Evolutionary conservation across 106 monocot species (phyloP).

Genomic region (Acorus gramineus): DNA sequence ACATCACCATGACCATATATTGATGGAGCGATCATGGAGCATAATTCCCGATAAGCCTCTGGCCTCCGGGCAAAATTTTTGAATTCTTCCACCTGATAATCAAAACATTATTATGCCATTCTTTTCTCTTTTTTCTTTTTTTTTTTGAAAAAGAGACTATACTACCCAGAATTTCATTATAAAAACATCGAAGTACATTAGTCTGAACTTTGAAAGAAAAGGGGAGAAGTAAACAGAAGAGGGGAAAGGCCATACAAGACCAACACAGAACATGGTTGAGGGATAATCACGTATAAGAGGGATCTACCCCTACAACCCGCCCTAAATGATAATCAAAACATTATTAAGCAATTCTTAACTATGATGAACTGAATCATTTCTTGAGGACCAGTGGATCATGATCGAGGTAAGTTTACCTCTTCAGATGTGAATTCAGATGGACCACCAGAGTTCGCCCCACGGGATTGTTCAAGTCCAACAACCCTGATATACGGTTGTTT

Average conservation of each 20-base stretch:
- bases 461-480: slow-evolving; percentile 86
- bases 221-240: no score
- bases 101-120: not conserved
- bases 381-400: no score
- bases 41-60: slow-evolving; percentile 75
- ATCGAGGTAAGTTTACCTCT: slow-evolving; percentile 31
- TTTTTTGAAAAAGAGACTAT: no score
- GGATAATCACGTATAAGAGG: no score
- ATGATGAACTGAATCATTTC: not conserved
- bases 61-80: slow-evolving; percentile 95
- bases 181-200: no score
- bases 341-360: not conserved
- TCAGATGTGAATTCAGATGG: slow-evolving; percentile 77
- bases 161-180: no score
- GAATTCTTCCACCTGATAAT: slow-evolving; percentile 59
- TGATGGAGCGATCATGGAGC: slow-evolving; percentile 87
- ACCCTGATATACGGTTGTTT: slow-evolving; percentile 97
- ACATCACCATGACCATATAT: slow-evolving; percentile 95
- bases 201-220: no score
- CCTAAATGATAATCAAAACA: not conserved
- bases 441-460: slow-evolving; percentile 62
- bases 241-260: no score
- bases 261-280: no score
- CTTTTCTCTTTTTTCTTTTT: not conserved
- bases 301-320: no score